phyloP scores from a whole-genome alignment of 2,329 filamentous ascomycete species.

The Lasiodiplodia gonubiensis region DNA sequence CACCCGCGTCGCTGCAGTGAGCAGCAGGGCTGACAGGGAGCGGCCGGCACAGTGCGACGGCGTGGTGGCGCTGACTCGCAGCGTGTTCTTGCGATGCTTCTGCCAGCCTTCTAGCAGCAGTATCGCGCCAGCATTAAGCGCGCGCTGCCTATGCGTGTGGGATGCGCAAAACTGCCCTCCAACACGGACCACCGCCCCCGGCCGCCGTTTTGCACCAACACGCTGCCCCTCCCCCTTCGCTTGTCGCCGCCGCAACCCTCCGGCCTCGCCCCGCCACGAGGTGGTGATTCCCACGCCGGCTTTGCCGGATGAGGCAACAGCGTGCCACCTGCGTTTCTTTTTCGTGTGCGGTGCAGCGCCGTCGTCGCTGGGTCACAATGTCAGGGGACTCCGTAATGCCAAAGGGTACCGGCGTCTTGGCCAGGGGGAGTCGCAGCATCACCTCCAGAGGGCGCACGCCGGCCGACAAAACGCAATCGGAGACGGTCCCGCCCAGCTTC shows the following conservation, averaged over 20 bases:
- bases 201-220: not conserved
- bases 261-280: not conserved
- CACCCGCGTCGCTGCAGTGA: conserved; percentile 24
- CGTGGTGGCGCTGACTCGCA: conserved; percentile 14
- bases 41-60: conserved; percentile 21
- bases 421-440: not conserved
- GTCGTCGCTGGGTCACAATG: not conserved
- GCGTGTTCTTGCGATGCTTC: conserved; percentile 18
- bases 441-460: not conserved
- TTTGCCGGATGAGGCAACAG: not conserved
- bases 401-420: not conserved
- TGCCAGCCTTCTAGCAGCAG: conserved; percentile 11
- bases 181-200: not conserved
- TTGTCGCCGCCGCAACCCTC: not conserved
- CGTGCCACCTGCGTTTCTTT: not conserved
- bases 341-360: not conserved
- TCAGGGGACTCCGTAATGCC: not conserved
- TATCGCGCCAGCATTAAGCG: not conserved
- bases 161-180: not conserved
- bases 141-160: not conserved
- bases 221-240: not conserved
- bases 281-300: not conserved
- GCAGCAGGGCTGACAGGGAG: conserved; percentile 26
- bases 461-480: conserved; percentile 5
- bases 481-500: conserved; percentile 11